These are phyloP conservation scores for Carex littledalei DNA, from an alignment of 176 grass and related monocot species.

Conservation along the genomic window DNA sequence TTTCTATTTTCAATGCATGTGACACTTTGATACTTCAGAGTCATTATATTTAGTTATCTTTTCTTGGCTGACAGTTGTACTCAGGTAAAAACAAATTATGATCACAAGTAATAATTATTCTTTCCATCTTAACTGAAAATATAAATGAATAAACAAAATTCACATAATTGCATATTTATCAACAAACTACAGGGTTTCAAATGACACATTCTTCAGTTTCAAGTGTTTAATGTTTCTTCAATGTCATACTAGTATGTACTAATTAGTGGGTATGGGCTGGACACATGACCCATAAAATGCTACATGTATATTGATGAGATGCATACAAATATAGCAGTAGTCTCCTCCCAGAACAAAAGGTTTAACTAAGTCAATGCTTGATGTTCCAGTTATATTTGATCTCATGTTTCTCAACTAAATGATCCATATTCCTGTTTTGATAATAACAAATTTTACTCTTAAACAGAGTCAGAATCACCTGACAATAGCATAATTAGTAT, in stretches of 20 bases:
- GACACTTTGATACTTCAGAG: neutral
- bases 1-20: slow-evolving; percentile 3
- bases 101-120: neutral
- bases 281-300: slow-evolving; percentile 3
- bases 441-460: neutral
- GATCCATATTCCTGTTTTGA: neutral
- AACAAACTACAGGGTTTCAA: neutral
- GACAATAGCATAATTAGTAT: neutral
- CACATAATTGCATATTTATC: neutral
- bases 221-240: neutral
- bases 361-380: neutral
- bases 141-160: neutral
- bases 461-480: neutral
- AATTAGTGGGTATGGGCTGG: slow-evolving; percentile 16
- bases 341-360: neutral
- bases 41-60: neutral
- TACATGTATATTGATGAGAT: slow-evolving; percentile 1
- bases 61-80: neutral
- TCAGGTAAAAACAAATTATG: neutral
- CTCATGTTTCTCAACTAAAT: neutral
- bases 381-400: neutral
- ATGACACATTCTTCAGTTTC: neutral
- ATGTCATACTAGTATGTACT: no score
- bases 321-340: neutral
- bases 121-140: neutral